Evolutionary conservation across 2,329 filamentous ascomycete species (phyloP), one percentile per base, ranked within the genome.

Genomic region (Colletotrichum tabaci): DNA sequence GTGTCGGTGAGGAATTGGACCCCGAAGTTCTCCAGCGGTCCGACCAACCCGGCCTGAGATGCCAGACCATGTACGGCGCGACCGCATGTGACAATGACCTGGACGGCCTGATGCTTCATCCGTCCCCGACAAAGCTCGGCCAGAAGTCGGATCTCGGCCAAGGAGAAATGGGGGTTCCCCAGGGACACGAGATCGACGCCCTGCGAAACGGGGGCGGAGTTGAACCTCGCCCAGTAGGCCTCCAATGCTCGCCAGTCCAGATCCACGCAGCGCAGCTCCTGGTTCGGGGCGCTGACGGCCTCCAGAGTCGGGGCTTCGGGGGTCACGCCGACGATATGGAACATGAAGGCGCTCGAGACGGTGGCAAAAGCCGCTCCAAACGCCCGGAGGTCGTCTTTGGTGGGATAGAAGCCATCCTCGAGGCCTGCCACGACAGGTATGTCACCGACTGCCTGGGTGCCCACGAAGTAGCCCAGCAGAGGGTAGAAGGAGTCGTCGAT

Each of bases 281-380:
- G 30, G 6, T 30, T 8, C 30, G 30, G 30, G 49, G 7, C 15
- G 16, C 4, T 18, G 0, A 67, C 68, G 16, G 74, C 57, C 1
- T 71, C 67, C 10, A 67, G 53, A 13, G 61, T 64, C 1, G 63
- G 63, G 38, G 81, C 80, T 71, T 85, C 84, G 0, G 82, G 80
- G 0, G 84, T 85, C 2, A 85, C 67, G 0, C 80, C 82, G 0
- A 72, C 69, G 2, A 86, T 82, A 53, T 85, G 84, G 62, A 85
- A 86, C 83, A 85, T 85, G 0, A 84, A 79, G 0, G 84, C 82
- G 13, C 78, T 80, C 0, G 83, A 79, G 1, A 77, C 79, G 0
- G 84, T 86, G 0, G 83, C 84, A 71, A 86, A 85, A 0, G 83
- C 84, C 0, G 84, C 84, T 0, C 84, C 80, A 55, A 85, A 85